Conservation (phyloP, 805 yeast genomes). For the Nakazawaea wickerhamii region DNA sequence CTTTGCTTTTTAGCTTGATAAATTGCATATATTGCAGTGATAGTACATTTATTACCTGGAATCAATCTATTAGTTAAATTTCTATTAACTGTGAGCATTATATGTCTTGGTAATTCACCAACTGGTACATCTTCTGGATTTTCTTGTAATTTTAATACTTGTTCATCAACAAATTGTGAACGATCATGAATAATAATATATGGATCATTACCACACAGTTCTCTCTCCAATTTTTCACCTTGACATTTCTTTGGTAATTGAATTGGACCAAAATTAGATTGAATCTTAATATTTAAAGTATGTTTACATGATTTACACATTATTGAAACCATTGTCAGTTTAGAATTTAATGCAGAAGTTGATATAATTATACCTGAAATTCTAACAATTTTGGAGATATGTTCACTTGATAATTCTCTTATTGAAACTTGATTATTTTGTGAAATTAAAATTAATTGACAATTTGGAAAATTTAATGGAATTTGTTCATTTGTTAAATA, state of each 20-base stretch:
- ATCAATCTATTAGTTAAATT: slow-evolving; percentile 84
- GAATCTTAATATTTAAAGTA: slow-evolving; percentile 56
- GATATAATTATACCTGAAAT: slow-evolving; percentile 91
- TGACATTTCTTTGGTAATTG: slow-evolving; percentile 65
- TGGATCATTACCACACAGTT: slow-evolving; percentile 85
- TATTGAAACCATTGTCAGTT: slow-evolving; percentile 78
- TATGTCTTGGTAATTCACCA: slow-evolving; percentile 97
- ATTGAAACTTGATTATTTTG: slow-evolving; percentile 68
- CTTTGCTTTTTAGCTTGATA: slow-evolving; percentile 66
- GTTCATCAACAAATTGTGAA: slow-evolving; percentile 92
- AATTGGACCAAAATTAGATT: slow-evolving; percentile 66
- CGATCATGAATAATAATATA: slow-evolving; percentile 91
- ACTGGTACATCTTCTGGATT: slow-evolving; percentile 99
- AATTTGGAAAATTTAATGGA: slow-evolving; percentile 59
- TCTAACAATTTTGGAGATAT: slow-evolving; percentile 83
- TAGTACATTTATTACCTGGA: slow-evolving; percentile 92
- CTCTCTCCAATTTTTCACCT: slow-evolving; percentile 44
- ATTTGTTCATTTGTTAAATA: slow-evolving; percentile 47
- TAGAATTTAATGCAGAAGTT: slow-evolving; percentile 81
- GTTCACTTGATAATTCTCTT: slow-evolving; percentile 79
- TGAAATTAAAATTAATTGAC: slow-evolving; percentile 76
- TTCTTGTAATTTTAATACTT: slow-evolving; percentile 88
- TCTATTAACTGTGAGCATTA: slow-evolving; percentile 81
- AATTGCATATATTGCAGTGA: slow-evolving; percentile 89
- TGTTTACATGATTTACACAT: slow-evolving; percentile 88